A percentile compares a stretch with the other conserved stretches of the same genome.
Evolutionary conservation across 371 early-diverging fungal species (phyloP).

Genomic region (Coemansia sp.): DNA sequence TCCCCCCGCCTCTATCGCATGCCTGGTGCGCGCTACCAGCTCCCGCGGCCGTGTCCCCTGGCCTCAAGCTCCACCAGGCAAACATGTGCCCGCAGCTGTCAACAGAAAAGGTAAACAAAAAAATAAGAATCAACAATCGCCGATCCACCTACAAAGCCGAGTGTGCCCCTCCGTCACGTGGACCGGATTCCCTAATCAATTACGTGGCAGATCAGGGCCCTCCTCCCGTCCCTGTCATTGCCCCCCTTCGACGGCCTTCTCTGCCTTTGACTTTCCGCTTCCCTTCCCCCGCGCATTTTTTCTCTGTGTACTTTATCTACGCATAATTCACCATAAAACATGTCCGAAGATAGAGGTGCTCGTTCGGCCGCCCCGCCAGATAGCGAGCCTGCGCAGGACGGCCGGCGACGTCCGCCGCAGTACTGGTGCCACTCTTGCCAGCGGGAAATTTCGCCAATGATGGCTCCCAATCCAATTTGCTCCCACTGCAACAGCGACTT

Average conservation of each 20-base stretch:
- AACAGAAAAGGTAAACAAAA: neutral
- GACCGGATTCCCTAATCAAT: neutral
- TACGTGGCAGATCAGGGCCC: too few relatives aligned
- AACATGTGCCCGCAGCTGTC: neutral
- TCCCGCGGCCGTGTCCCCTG: neutral
- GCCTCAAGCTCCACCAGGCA: too few relatives aligned
- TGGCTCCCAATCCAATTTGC: conserved; percentile 47
- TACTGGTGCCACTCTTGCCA: conserved; percentile 50
- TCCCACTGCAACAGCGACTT: conserved; percentile 49
- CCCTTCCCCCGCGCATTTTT: too few relatives aligned
- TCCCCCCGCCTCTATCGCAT: neutral
- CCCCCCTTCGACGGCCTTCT: too few relatives aligned
- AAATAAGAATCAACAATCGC: neutral
- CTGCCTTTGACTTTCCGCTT: too few relatives aligned
- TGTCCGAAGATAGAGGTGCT: conserved; percentile 12
- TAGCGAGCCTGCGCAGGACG: neutral
- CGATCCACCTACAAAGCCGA: neutral
- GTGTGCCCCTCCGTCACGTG: neutral
- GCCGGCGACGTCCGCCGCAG: neutral
- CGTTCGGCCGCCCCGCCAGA: conserved; percentile 4
- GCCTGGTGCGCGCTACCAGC: neutral
- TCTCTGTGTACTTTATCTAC: neutral
- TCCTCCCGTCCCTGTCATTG: too few relatives aligned
- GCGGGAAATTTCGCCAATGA: conserved; percentile 48
- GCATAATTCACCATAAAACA: neutral